Conservation (phyloP, 1,139 yeast genomes). For the Yamadazyma siamensis region DNA sequence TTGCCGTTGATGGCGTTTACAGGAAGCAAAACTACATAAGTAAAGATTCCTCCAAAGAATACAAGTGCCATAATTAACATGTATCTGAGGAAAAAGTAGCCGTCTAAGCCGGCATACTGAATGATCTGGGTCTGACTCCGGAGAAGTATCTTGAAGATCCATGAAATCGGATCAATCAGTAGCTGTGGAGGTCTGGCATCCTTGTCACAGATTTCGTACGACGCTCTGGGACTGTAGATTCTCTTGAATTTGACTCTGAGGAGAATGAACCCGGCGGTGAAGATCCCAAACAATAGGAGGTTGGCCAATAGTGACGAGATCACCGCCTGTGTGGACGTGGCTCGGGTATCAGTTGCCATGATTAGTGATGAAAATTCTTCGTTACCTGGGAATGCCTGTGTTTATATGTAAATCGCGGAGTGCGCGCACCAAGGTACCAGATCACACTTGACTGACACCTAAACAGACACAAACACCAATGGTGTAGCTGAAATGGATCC, state of each 20-base stretch:
- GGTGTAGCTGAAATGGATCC: too few relatives aligned
- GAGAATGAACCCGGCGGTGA: conserved; percentile 50
- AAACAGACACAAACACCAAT: too few relatives aligned
- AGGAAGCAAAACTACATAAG: conserved; percentile 61
- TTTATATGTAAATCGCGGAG: too few relatives aligned
- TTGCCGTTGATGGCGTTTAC: conserved; percentile 63
- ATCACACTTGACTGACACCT: too few relatives aligned
- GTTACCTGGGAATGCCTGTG: too few relatives aligned
- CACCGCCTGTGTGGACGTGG: conserved; percentile 62
- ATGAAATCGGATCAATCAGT: conserved; percentile 60
- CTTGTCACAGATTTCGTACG: conserved; percentile 54
- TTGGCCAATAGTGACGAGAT: conserved; percentile 58
- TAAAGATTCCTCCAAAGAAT: conserved; percentile 35
- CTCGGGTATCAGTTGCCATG: conserved; percentile 23
- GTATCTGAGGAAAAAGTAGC: conserved; percentile 64
- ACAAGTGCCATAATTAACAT: conserved; percentile 43
- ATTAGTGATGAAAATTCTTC: background rate
- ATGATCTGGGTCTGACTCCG: conserved; percentile 64
- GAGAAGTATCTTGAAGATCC: conserved; percentile 54
- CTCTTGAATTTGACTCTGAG: conserved; percentile 55
- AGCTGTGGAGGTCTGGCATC: conserved; percentile 61
- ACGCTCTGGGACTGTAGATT: conserved; percentile 67
- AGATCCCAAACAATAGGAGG: conserved; percentile 49
- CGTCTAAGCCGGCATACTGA: conserved; percentile 75
- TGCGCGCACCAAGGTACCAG: too few relatives aligned